Evolutionary conservation across 805 yeast genomes (phyloP), one percentile per base, ranked within the genome.

Genomic region (Blastobotrys robertii): DNA sequence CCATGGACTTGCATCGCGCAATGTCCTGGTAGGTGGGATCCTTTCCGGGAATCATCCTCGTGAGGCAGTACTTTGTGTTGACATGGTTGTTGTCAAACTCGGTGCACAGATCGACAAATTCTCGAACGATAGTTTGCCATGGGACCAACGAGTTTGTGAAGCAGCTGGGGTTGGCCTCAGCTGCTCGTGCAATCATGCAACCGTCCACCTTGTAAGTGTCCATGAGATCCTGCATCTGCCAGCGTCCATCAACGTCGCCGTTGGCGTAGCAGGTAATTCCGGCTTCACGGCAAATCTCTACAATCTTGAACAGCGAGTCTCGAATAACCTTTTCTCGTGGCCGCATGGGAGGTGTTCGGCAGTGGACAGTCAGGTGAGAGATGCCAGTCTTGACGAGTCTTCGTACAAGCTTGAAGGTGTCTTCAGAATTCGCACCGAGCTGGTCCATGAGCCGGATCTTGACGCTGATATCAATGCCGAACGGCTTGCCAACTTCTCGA

Each of bases 121-220:
- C 81, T 37, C 66, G 68, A 8, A 76, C 69, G 8, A 74, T 63
- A 19, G 66, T 57, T 19, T 63, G 67, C 84, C 90, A 84, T 0
- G 73, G 65, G 38, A 70, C 57, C 3, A 73, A 71, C 15, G 43
- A 30, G 2, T 48, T 48, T 8, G 46, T 29, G 59, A 92, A 92
- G 32, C 84, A 79, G 1, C 94, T 71, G 6, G 95, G 92, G 57
- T 92, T 88, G 5, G 72, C 57, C 62, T 92, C 97, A 0, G 97
- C 97, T 28, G 78, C 77, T 29, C 85, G 81, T 1, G 97, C 98
- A 54, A 88, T 78, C 98, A 92, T 90, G 5, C 85, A 88, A 3
- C 97, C 95, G 41, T 74, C 74, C 1, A 71, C 70, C 1, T 79
- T 76, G 51, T 72, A 74, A n/a, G 62, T 58, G 8, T 62, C 51